A percentile compares a stretch with the other conserved stretches of the same genome.
These are phyloP conservation scores for Goffeauzyma gilvescens DNA, from an alignment of 768 basidiomycete genomes.

Conservation along the genomic window DNA sequence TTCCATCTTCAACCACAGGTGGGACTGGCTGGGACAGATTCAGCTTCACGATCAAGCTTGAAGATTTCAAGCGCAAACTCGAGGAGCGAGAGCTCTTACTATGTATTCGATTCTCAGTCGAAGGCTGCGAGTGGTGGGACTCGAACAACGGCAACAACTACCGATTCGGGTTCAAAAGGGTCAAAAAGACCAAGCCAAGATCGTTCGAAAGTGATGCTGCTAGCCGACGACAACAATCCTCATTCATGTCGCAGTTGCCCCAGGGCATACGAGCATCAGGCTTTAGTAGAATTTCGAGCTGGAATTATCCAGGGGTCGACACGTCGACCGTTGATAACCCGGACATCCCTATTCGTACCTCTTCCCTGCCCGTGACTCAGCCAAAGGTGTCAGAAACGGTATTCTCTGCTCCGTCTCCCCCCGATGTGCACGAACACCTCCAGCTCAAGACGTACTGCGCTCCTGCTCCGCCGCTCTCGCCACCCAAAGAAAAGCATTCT, in stretches of 20 bases:
- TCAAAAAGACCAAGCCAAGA: slow-evolving; percentile 7
- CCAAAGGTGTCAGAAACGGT: slow-evolving; percentile 12
- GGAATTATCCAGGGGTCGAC: slow-evolving; percentile 12
- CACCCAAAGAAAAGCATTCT: slow-evolving; percentile 13
- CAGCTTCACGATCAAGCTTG: slow-evolving; percentile 30
- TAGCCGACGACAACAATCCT: no score
- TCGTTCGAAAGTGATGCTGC: slow-evolving; percentile 8
- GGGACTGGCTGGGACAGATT: slow-evolving; percentile 33
- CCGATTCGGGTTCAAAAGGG: slow-evolving; percentile 28
- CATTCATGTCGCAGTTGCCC: slow-evolving; percentile 2
- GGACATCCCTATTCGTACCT: neutral
- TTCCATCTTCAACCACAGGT: slow-evolving; percentile 24
- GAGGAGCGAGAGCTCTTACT: slow-evolving; percentile 28
- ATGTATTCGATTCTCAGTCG: slow-evolving; percentile 28
- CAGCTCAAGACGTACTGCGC: slow-evolving; percentile 29
- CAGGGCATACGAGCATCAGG: slow-evolving; percentile 16
- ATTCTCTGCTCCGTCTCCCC: slow-evolving; percentile 14
- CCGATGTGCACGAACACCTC: slow-evolving; percentile 25
- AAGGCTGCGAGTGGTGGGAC: slow-evolving; percentile 31
- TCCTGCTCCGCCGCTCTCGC: slow-evolving; percentile 26
- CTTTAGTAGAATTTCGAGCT: slow-evolving; percentile 6
- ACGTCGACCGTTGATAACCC: slow-evolving; percentile 7
- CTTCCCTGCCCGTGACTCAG: slow-evolving; percentile 7
- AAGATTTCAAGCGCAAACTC: slow-evolving; percentile 28
- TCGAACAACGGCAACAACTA: slow-evolving; percentile 30